Evolutionary conservation across 257 asterid species (phyloP).

Genomic region (Leonotis leonurus): DNA sequence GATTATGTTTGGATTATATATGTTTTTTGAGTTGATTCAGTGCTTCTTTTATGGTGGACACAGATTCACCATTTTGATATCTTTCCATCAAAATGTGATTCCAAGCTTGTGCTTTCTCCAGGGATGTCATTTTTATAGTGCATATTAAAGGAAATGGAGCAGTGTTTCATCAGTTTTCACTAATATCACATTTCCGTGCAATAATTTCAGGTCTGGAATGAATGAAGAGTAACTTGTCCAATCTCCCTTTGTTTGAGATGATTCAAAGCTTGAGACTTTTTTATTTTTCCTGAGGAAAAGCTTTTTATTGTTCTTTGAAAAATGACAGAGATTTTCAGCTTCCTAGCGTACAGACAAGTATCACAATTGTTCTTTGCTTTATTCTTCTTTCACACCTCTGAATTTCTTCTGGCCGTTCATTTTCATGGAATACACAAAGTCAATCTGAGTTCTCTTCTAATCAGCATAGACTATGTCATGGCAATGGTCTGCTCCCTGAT

Average conservation of each 20-base stretch:
- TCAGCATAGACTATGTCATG: slow-evolving; percentile 57
- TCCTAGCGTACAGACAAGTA: slow-evolving; percentile 59
- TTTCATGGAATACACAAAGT: slow-evolving; percentile 64
- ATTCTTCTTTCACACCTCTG: slow-evolving; percentile 66
- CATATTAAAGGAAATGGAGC: slow-evolving; percentile 26
- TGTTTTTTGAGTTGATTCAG: neutral
- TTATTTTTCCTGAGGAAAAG: slow-evolving; percentile 18
- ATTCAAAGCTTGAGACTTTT: slow-evolving; percentile 12
- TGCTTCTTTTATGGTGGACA: neutral
- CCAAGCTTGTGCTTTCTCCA: slow-evolving; percentile 19
- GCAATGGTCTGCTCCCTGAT: slow-evolving; percentile 63
- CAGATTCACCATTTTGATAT: neutral
- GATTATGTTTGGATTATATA: neutral
- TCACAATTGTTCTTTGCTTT: slow-evolving; percentile 58
- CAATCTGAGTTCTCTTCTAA: slow-evolving; percentile 59
- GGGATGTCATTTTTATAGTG: slow-evolving; percentile 34
- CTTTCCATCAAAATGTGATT: neutral
- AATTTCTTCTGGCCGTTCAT: slow-evolving; percentile 51
- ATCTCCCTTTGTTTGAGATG: slow-evolving; percentile 19
- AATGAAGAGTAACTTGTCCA: slow-evolving; percentile 2
- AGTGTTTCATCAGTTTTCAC: slow-evolving; percentile 24
- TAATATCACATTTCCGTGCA: slow-evolving; percentile 25
- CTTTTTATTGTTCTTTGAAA: slow-evolving; percentile 24
- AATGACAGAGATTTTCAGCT: slow-evolving; percentile 62
- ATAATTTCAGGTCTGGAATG: slow-evolving; percentile 45